phyloP scores from a whole-genome alignment of 495 filamentous ascomycete species.

The Opeltia flavorubescens region DNA sequence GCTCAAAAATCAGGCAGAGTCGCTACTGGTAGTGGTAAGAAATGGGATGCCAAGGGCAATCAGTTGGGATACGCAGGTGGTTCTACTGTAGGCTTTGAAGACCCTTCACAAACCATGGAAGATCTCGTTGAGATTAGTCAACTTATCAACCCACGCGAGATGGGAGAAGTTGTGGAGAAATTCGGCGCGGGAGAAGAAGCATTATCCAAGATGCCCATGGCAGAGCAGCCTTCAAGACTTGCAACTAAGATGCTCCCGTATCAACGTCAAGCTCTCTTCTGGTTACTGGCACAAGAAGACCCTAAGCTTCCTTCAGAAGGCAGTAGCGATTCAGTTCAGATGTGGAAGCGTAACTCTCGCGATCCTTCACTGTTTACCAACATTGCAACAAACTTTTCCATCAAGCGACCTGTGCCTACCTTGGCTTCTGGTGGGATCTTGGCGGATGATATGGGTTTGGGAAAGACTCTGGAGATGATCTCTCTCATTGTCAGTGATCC shows the following conservation, averaged over 20 bases:
- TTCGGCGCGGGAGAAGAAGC: slow-evolving; percentile 55
- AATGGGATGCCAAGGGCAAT: slow-evolving; percentile 3
- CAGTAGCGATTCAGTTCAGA: slow-evolving; percentile 53
- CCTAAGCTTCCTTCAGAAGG: slow-evolving; percentile 48
- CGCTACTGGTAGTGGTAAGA: slow-evolving; percentile 13
- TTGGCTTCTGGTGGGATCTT: slow-evolving; percentile 74
- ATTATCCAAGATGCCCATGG: slow-evolving; percentile 60
- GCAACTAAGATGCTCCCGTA: slow-evolving; percentile 60
- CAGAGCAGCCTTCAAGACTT: slow-evolving; percentile 47
- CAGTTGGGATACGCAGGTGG: slow-evolving; percentile 8
- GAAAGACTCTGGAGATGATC: slow-evolving; percentile 84
- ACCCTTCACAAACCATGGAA: slow-evolving; percentile 32
- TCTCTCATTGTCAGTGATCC: slow-evolving; percentile 58
- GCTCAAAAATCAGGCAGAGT: slow-evolving; percentile 22
- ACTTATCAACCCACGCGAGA: slow-evolving; percentile 53
- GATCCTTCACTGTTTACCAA: slow-evolving; percentile 46
- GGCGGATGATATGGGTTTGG: slow-evolving; percentile 90
- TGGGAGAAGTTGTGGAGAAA: slow-evolving; percentile 52
- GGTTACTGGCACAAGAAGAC: slow-evolving; percentile 66
- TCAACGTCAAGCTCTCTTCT: slow-evolving; percentile 71
- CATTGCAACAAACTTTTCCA: slow-evolving; percentile 59
- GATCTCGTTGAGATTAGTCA: slow-evolving; percentile 55
- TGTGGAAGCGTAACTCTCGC: slow-evolving; percentile 52
- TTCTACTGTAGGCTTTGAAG: slow-evolving; percentile 14
- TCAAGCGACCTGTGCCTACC: slow-evolving; percentile 34